These are phyloP conservation scores for Penicillium sp. DNA, from an alignment of 2,329 filamentous ascomycete species.

Conservation along the genomic window DNA sequence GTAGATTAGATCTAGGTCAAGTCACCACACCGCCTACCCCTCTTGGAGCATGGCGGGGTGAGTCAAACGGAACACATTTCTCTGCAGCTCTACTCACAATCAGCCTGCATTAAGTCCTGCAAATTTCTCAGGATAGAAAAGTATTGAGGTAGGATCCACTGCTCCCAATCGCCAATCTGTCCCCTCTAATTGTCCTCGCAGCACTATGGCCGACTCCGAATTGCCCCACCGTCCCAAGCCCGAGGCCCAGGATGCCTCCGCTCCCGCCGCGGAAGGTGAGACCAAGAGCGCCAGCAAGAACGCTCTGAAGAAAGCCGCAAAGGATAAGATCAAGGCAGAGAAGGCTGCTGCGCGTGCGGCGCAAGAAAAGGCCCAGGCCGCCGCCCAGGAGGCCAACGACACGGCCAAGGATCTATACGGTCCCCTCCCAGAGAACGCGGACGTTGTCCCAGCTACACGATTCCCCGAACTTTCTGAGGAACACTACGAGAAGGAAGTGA, in stretches of 20 bases:
- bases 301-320: slow-evolving; percentile 80
- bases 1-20: background rate
- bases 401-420: slow-evolving; percentile 75
- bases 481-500: slow-evolving; percentile 67
- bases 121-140: slow-evolving; percentile 14
- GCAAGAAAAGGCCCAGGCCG: slow-evolving; percentile 68
- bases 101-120: slow-evolving; percentile 2
- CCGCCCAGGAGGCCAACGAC: slow-evolving; percentile 61
- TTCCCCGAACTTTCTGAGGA: slow-evolving; percentile 57
- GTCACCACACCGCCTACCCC: slow-evolving; percentile 22
- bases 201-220: slow-evolving; percentile 40
- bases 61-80: slow-evolving; percentile 23
- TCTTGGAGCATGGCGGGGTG: slow-evolving; percentile 39
- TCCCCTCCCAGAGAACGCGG: slow-evolving; percentile 59
- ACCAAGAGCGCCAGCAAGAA: slow-evolving; percentile 62
- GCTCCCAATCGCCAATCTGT: background rate
- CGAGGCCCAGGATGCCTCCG: slow-evolving; percentile 30
- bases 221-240: slow-evolving; percentile 42
- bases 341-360: slow-evolving; percentile 72
- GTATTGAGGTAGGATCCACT: slow-evolving; percentile 18
- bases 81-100: slow-evolving; percentile 6
- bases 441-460: slow-evolving; percentile 59
- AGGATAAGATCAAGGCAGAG: slow-evolving; percentile 83
- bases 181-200: slow-evolving; percentile 8
- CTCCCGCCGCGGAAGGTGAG: slow-evolving; percentile 37